Evolutionary conservation across 148 eudicot species (phyloP).

Genomic region (Vaccinium darrowii): DNA sequence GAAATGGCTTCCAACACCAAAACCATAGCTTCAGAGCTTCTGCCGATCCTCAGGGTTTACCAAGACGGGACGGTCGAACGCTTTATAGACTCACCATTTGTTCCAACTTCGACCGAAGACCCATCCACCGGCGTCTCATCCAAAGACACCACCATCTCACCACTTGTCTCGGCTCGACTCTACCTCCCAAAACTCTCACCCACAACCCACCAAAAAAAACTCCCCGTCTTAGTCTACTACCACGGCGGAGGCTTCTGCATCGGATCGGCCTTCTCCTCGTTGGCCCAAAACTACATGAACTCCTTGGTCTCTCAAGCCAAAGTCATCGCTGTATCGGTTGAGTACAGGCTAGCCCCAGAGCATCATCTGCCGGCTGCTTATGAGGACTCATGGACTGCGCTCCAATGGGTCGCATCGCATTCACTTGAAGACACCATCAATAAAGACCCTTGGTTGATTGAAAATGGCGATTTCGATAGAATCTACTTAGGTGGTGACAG

Average conservation of each 20-base stretch:
- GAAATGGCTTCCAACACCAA: conserved; percentile 15
- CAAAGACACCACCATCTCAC: conserved; percentile 39
- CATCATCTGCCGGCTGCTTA: conserved; percentile 45
- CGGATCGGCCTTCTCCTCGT: conserved; percentile 39
- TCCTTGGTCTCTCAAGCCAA: conserved; percentile 28
- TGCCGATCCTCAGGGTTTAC: conserved; percentile 32
- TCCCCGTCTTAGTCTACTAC: conserved; percentile 55
- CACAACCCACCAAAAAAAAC: not conserved
- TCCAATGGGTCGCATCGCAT: conserved; percentile 50
- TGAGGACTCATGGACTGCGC: conserved; percentile 56
- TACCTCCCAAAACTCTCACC: conserved; percentile 32
- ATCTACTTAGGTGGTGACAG: conserved; percentile 57
- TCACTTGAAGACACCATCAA: not conserved
- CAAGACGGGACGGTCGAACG: conserved; percentile 44
- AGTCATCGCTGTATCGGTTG: conserved; percentile 36
- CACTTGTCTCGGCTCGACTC: conserved; percentile 37
- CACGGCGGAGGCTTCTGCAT: conserved; percentile 64
- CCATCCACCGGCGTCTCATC: conserved; percentile 37
- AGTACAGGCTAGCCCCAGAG: conserved; percentile 64
- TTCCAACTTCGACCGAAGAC: conserved; percentile 31
- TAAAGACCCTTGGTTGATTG: conserved; percentile 44
- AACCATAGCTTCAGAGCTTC: conserved; percentile 29
- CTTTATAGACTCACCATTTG: conserved; percentile 19
- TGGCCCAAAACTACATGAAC: conserved; percentile 32
- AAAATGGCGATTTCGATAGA: conserved; percentile 33